Conservation (phyloP, 2,329 filamentous ascomycete genomes). For the Stylonectria norvegica region DNA sequence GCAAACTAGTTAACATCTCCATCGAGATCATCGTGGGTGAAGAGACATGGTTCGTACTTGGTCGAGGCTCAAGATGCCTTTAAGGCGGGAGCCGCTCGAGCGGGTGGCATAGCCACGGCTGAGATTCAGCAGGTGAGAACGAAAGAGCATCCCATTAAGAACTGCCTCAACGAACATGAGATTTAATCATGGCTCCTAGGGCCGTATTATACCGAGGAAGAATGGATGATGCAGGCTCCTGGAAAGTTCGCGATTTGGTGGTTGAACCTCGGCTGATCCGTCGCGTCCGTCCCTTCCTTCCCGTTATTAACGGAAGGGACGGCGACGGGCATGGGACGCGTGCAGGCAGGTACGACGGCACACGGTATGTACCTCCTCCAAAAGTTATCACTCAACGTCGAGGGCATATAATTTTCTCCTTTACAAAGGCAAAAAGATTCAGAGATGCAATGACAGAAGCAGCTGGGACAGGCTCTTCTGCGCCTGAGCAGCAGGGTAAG, state of each 20-base stretch:
- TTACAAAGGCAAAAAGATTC: too few relatives aligned
- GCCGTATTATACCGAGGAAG: not conserved
- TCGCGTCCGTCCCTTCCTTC: not conserved
- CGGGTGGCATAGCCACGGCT: conserved; percentile 36
- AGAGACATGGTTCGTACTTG: conserved; percentile 42
- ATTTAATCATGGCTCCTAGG: conserved; percentile 8
- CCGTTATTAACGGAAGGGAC: not conserved
- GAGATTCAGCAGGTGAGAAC: conserved; percentile 25
- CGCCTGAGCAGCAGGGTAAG: not conserved
- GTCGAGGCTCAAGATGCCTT: conserved; percentile 51
- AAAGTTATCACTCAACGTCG: too few relatives aligned
- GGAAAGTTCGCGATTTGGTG: conserved; percentile 11
- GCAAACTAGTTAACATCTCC: conserved; percentile 9
- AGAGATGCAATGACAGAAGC: conserved; percentile 11
- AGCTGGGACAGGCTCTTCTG: not conserved
- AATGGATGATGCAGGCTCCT: conserved; percentile 18
- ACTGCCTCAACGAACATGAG: conserved; percentile 16
- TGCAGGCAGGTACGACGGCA: too few relatives aligned
- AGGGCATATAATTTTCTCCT: too few relatives aligned
- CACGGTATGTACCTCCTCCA: too few relatives aligned
- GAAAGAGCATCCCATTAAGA: conserved; percentile 26
- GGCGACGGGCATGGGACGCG: too few relatives aligned
- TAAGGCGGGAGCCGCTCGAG: conserved; percentile 28
- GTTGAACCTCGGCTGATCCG: conserved; percentile 10
- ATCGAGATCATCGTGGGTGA: too few relatives aligned